phyloP scores from a whole-genome alignment of 192 early-diverging fungal species.

The Phlyctochytrium arcticum region DNA sequence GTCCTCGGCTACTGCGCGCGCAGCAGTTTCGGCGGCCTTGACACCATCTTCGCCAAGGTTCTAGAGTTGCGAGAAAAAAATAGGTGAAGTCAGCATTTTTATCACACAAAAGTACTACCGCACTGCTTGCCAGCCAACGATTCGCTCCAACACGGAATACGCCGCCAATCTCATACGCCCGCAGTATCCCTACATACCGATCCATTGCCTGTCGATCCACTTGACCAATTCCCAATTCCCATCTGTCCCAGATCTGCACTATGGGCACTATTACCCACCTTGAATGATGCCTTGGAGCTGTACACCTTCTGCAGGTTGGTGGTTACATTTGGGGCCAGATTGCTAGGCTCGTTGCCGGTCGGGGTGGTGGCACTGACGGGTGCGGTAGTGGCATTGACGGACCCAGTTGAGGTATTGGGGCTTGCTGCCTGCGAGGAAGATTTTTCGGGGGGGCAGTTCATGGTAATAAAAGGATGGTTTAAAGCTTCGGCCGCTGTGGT shows the following conservation, averaged over 20 bases:
- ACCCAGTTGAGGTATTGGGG: slow-evolving; percentile 1
- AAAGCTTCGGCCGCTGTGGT: slow-evolving; percentile 44
- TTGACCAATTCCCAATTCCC: too few relatives aligned
- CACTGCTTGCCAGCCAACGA: too few relatives aligned
- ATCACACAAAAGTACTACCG: too few relatives aligned
- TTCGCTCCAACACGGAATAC: too few relatives aligned
- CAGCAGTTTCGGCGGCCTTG: neutral
- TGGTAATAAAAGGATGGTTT: slow-evolving; percentile 45
- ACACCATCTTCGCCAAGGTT: neutral
- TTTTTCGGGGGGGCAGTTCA: slow-evolving; percentile 22
- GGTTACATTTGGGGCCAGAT: slow-evolving; percentile 16
- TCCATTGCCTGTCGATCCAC: too few relatives aligned
- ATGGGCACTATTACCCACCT: slow-evolving; percentile 6
- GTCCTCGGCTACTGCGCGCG: neutral
- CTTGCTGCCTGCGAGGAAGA: neutral
- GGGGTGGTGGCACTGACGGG: slow-evolving; percentile 2
- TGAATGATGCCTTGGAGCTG: slow-evolving; percentile 20
- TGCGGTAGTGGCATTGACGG: too few relatives aligned
- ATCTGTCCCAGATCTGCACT: neutral
- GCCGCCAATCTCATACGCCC: too few relatives aligned
- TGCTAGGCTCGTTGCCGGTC: neutral
- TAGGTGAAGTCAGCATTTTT: neutral
- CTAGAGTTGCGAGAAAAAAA: neutral
- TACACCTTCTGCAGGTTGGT: slow-evolving; percentile 20
- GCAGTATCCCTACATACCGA: neutral